Evolutionary conservation across 2,329 filamentous ascomycete species (phyloP).

Genomic region (Epichloe baconii): DNA sequence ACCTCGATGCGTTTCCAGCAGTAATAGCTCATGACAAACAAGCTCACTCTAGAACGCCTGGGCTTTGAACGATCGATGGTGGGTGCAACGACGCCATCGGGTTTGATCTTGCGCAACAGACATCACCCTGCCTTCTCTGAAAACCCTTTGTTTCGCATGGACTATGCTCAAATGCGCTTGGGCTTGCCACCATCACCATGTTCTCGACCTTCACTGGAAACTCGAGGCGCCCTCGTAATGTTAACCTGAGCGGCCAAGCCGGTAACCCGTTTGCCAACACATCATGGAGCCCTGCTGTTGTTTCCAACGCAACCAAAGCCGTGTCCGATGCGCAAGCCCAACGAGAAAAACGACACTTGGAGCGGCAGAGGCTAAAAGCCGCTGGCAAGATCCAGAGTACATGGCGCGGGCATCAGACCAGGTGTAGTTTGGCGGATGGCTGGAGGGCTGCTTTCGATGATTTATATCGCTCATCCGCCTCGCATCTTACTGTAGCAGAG

Average conservation of each 20-base stretch:
- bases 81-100: neutral
- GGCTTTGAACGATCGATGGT: neutral
- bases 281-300: slow-evolving; percentile 41
- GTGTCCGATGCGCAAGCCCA: slow-evolving; percentile 81
- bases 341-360: slow-evolving; percentile 63
- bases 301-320: slow-evolving; percentile 58
- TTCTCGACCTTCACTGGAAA: slow-evolving; percentile 85
- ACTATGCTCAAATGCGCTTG: neutral
- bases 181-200: slow-evolving; percentile 39
- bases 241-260: slow-evolving; percentile 81
- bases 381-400: slow-evolving; percentile 60
- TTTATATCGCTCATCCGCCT: slow-evolving; percentile 31
- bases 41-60: neutral
- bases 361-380: slow-evolving; percentile 65
- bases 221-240: slow-evolving; percentile 74
- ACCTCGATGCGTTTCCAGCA: neutral
- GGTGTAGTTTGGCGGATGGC: slow-evolving; percentile 41
- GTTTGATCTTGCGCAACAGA: neutral
- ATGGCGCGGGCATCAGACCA: slow-evolving; percentile 66
- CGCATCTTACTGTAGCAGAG: slow-evolving; percentile 18
- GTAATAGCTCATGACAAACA: neutral
- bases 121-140: neutral
- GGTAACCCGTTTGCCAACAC: slow-evolving; percentile 65
- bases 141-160: neutral
- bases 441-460: slow-evolving; percentile 52